Conservation (phyloP, 73 alveolate species). For the Stentor coeruleus region DNA sequence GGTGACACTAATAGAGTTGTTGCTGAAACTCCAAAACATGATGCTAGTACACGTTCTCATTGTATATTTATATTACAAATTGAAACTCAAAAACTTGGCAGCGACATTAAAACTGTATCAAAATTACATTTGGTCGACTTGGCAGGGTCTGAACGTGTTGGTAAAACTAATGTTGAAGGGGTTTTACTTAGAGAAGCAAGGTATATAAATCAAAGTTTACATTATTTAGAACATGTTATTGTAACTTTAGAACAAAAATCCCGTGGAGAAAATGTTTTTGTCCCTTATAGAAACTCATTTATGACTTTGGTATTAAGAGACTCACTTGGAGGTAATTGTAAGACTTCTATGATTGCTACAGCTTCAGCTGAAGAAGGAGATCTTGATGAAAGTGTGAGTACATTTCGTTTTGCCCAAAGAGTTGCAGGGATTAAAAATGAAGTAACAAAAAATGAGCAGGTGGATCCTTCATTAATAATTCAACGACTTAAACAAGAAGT, state of each 20-base stretch:
- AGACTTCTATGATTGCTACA: constrained; percentile 97
- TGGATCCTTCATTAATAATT: constrained; percentile 94
- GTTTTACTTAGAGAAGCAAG: constrained; percentile 87
- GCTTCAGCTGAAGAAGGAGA: constrained; percentile 85
- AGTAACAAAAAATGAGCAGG: constrained; percentile 94
- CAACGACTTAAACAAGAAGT: constrained; percentile 93
- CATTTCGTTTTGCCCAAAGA: constrained; percentile 97
- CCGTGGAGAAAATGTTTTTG: constrained; percentile 78
- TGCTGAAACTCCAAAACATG: constrained; percentile 99
- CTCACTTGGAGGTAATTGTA: constrained; percentile 97
- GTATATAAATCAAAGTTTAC: constrained; percentile 91
- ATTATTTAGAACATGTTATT: constrained; percentile 96
- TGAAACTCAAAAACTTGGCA: constrained; percentile 94
- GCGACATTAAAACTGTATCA: constrained; percentile 92
- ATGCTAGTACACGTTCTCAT: constrained; percentile 99
- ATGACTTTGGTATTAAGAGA: constrained; percentile 96
- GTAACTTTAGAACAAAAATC: constrained; percentile 73
- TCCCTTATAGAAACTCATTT: constrained; percentile 94
- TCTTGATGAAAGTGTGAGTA: constrained; percentile 73
- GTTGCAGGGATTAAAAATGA: constrained; percentile 93
- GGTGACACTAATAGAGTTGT: constrained; percentile 99
- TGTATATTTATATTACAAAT: constrained; percentile 97
- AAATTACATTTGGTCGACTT: constrained; percentile 86
- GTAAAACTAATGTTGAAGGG: constrained; percentile 82
- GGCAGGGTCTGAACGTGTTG: constrained; percentile 91